Evolutionary conservation across 2,329 filamentous ascomycete species (phyloP).

Genomic region (Colletotrichum echinochloae): DNA sequence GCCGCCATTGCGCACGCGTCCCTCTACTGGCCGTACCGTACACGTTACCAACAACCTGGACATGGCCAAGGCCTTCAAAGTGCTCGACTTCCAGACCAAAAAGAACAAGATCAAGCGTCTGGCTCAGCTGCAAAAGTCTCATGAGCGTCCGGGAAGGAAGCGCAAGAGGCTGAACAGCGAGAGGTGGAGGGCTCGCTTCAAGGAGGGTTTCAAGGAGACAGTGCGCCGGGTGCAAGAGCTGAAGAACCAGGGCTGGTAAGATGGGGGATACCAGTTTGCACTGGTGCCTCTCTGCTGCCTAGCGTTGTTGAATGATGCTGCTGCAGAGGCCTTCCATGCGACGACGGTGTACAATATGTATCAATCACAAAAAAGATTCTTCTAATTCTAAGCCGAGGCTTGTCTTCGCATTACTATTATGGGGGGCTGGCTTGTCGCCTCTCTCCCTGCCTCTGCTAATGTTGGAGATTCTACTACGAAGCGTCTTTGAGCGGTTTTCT

Average conservation of each 20-base stretch:
- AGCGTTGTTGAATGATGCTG: neutral
- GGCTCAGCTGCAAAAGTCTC: conserved; percentile 71
- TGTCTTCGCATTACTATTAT: conserved; percentile 19
- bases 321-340: neutral
- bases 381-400: conserved; percentile 13
- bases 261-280: neutral
- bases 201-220: conserved; percentile 73
- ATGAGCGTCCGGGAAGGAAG: conserved; percentile 82
- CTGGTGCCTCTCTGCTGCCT: neutral
- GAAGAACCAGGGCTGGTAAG: conserved; percentile 82
- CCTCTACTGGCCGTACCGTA: conserved; percentile 59
- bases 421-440: no score
- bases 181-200: conserved; percentile 78
- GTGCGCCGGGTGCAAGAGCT: conserved; percentile 75
- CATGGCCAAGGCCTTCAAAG: conserved; percentile 57
- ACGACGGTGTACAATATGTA: conserved; percentile 35
- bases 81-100: conserved; percentile 54
- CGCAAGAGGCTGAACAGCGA: conserved; percentile 78
- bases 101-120: conserved; percentile 71
- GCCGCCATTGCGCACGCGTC: conserved; percentile 53
- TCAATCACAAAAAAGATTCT: conserved; percentile 14
- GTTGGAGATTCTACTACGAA: neutral
- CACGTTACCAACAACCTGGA: conserved; percentile 58
- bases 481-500: conserved; percentile 42
- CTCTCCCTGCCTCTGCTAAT: neutral